Percentiles rank a stretch among this genome's conserved stretches.
These are phyloP conservation scores for Ascochyta rabiei DNA, from an alignment of 2,329 filamentous ascomycete genomes.

Conservation along the genomic window DNA sequence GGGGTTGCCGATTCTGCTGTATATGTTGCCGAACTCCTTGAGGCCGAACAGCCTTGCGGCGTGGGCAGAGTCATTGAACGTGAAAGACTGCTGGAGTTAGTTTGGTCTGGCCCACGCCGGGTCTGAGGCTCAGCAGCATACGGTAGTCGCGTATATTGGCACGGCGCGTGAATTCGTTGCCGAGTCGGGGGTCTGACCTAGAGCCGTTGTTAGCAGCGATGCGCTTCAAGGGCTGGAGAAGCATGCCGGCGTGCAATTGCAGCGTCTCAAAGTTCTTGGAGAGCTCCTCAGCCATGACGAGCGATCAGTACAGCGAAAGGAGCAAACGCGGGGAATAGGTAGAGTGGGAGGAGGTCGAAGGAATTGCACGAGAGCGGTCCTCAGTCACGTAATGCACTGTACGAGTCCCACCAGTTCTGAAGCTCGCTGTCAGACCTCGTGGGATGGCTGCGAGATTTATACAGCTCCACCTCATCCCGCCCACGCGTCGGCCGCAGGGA, in stretches of 20 bases:
- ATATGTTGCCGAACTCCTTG: conserved; percentile 97
- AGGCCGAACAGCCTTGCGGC: conserved; percentile 94
- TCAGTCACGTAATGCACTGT: conserved; percentile 35
- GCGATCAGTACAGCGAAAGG: neutral
- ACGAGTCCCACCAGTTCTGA: conserved; percentile 10
- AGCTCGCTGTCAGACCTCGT: conserved; percentile 5
- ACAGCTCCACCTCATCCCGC: neutral
- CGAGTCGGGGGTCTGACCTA: conserved; percentile 78
- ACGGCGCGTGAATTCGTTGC: conserved; percentile 87
- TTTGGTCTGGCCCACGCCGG: neutral
- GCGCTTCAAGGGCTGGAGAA: neutral
- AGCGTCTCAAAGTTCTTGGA: conserved; percentile 57
- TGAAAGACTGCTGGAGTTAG: conserved; percentile 68
- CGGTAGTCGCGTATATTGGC: conserved; percentile 93
- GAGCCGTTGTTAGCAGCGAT: conserved; percentile 1
- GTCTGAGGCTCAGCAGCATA: conserved; percentile 37
- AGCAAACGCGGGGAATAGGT: neutral
- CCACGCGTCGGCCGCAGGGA: conserved; percentile 1
- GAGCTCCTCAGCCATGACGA: conserved; percentile 47
- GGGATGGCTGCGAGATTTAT: neutral
- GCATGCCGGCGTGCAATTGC: conserved; percentile 57
- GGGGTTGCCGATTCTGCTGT: conserved; percentile 81
- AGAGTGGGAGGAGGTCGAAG: conserved; percentile 23
- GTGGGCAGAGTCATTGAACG: conserved; percentile 95
- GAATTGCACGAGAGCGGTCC: conserved; percentile 24